Conservation (phyloP, 331 rosid genomes). For the Acacia pycnantha region DNA sequence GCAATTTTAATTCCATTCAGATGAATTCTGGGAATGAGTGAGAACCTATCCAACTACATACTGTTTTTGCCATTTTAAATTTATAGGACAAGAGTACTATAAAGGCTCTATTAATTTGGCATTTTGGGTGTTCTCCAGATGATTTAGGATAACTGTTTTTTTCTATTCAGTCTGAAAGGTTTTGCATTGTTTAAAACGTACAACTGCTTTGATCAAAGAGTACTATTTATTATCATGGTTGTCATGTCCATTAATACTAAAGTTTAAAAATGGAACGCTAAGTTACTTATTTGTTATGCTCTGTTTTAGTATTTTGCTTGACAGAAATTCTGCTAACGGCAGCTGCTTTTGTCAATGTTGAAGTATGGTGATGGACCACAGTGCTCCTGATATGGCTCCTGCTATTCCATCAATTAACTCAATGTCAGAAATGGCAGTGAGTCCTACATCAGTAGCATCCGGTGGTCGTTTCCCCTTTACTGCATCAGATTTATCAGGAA, state of each 20-base stretch:
- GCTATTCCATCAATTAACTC: conserved; percentile 56
- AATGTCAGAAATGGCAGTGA: conserved; percentile 73
- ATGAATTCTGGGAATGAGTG: conserved; percentile 80
- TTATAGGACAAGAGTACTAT: background rate
- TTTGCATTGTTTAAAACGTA: background rate
- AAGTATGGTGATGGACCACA: conserved; percentile 72
- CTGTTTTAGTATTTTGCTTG: conserved; percentile 22
- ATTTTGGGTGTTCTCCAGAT: background rate
- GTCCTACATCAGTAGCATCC: conserved; percentile 78
- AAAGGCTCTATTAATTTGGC: background rate
- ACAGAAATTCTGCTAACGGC: conserved; percentile 26
- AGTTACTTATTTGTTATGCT: conserved; percentile 7
- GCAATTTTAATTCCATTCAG: conserved; percentile 73
- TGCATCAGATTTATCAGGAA: conserved; percentile 68
- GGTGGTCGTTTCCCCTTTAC: conserved; percentile 76
- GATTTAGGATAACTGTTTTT: background rate
- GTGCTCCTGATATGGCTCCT: conserved; percentile 48
- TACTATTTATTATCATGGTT: background rate
- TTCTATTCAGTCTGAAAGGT: background rate
- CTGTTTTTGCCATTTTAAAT: background rate
- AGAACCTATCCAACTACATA: conserved; percentile 32
- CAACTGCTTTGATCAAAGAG: conserved; percentile 14
- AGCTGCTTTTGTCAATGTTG: conserved; percentile 40
- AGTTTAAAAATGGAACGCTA: background rate
- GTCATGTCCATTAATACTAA: background rate